A percentile compares a stretch with the other conserved stretches of the same genome.
These are phyloP conservation scores for Begonia peltatifolia DNA, from an alignment of 306 rosid species.

Conservation along the genomic window DNA sequence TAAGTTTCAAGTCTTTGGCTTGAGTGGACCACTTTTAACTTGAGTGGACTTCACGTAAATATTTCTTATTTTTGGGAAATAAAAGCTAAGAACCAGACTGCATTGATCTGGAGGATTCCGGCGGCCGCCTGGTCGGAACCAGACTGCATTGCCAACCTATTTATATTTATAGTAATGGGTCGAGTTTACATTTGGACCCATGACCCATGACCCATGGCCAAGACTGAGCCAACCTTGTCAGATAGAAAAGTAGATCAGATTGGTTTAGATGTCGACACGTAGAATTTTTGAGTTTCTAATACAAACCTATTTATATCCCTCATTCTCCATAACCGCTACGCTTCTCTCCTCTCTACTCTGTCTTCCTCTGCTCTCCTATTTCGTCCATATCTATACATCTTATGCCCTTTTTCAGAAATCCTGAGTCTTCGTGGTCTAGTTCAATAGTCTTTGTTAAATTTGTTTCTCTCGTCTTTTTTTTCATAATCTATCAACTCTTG, in stretches of 20 bases:
- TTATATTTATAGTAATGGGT: no score
- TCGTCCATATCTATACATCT: not conserved
- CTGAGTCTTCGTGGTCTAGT: slow-evolving; percentile 5
- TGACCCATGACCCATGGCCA: no score
- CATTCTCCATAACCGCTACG: slow-evolving; percentile 28
- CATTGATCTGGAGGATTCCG: no score
- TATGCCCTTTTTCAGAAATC: slow-evolving; percentile 1
- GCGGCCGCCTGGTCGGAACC: no score
- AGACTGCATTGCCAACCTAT: no score
- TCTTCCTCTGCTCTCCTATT: slow-evolving; percentile 2
- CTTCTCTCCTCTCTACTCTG: slow-evolving; percentile 3
- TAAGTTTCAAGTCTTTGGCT: no score
- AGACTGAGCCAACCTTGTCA: no score
- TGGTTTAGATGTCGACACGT: slow-evolving; percentile 50
- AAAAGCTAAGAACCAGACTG: no score
- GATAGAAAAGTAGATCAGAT: not conserved
- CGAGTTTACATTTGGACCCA: no score
- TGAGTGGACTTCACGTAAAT: no score
- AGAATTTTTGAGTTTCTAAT: slow-evolving; percentile 41
- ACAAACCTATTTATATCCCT: slow-evolving; percentile 99
- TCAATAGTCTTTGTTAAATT: slow-evolving; percentile 1
- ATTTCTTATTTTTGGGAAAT: no score
- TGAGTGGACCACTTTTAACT: no score
- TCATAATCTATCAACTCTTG: not conserved
- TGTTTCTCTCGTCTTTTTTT: slow-evolving; percentile 3